phyloP scores from a whole-genome alignment of 2,329 filamentous ascomycete genomes.

The Alternaria viburni region DNA sequence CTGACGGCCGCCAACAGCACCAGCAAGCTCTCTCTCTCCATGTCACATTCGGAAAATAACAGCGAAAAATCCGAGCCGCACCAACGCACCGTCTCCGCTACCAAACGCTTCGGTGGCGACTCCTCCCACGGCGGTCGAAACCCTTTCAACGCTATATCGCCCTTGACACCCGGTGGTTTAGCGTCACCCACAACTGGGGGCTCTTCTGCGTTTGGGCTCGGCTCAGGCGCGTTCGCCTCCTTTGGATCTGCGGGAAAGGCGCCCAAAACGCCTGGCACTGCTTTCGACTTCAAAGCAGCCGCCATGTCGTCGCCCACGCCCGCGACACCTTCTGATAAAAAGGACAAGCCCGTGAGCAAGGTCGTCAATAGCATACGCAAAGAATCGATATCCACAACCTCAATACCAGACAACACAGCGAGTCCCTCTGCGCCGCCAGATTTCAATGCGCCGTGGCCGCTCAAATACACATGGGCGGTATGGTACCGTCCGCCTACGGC shows the following conservation, averaged over 20 bases:
- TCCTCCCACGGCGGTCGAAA: constrained; percentile 78
- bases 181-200: constrained; percentile 78
- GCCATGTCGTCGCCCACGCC: constrained; percentile 54
- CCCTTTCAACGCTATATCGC: constrained; percentile 78
- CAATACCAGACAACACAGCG: constrained; percentile 41
- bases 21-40: constrained; percentile 90
- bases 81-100: constrained; percentile 68
- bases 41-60: constrained; percentile 63
- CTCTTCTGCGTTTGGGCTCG: constrained; percentile 89
- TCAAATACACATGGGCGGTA: constrained; percentile 91
- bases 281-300: constrained; percentile 76
- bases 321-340: constrained; percentile 68
- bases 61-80: constrained; percentile 60
- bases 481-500: constrained; percentile 97
- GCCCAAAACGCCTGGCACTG: constrained; percentile 81
- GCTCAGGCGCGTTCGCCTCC: constrained; percentile 95
- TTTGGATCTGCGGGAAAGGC: constrained; percentile 84
- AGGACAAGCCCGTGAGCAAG: constrained; percentile 46
- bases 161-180: constrained; percentile 68
- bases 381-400: constrained; percentile 36
- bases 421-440: constrained; percentile 51
- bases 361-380: constrained; percentile 44
- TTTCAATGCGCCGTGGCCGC: constrained; percentile 52
- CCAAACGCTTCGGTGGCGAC: constrained; percentile 78
- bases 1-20: constrained; percentile 61